Conservation (phyloP, 1,284 basidiomycete species). For the Pseudozyma hubeiensis region DNA sequence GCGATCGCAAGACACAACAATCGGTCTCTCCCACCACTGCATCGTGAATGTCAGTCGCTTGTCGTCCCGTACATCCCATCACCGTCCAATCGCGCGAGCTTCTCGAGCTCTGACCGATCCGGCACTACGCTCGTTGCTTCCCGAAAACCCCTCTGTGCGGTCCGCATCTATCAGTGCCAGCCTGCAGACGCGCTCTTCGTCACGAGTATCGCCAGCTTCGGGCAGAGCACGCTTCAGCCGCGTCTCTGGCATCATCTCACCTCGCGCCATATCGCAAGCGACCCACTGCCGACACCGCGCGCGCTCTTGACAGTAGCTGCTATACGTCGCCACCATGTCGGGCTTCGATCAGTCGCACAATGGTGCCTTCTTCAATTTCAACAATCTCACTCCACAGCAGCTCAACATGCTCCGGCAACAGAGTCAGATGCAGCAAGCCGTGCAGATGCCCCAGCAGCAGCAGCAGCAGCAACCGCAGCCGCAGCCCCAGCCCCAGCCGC, state of each 20-base stretch:
- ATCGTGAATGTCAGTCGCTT: slow-evolving; percentile 15
- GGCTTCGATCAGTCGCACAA: slow-evolving; percentile 49
- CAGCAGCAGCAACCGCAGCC: slow-evolving; percentile 17
- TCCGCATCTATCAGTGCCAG: neutral
- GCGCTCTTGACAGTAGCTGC: neutral
- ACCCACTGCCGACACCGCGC: neutral
- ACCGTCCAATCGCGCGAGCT: slow-evolving; percentile 16
- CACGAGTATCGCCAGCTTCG: neutral
- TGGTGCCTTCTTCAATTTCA: slow-evolving; percentile 47
- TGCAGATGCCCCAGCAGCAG: slow-evolving; percentile 42
- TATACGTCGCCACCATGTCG: slow-evolving; percentile 32
- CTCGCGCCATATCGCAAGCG: neutral
- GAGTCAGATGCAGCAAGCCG: slow-evolving; percentile 45
- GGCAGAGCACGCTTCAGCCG: slow-evolving; percentile 1
- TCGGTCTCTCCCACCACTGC: neutral
- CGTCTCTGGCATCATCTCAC: slow-evolving; percentile 1
- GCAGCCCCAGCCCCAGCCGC: slow-evolving; percentile 28
- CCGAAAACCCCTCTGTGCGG: neutral
- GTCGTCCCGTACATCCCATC: neutral
- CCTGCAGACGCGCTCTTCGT: neutral
- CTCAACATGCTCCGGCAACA: slow-evolving; percentile 51
- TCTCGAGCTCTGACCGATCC: slow-evolving; percentile 12
- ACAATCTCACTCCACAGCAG: slow-evolving; percentile 52
- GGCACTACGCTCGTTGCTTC: neutral
- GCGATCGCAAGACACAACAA: neutral